phyloP scores from a whole-genome alignment of 1,284 basidiomycete genomes.

The Phlebopus sp. region DNA sequence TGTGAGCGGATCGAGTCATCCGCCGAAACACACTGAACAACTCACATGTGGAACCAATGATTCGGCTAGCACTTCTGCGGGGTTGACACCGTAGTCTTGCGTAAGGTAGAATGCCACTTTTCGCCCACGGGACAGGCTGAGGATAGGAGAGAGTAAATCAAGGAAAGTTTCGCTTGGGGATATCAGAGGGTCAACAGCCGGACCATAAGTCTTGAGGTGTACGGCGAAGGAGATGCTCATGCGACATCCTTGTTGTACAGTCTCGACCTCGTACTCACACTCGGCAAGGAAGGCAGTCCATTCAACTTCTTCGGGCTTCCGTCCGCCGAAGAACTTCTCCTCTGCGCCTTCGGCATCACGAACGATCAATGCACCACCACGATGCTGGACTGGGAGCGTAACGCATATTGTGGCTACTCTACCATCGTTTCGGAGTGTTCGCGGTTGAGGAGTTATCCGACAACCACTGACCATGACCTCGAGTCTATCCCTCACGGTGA shows the following conservation, averaged over 20 bases:
- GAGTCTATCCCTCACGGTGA: conserved; percentile 62
- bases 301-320: conserved; percentile 63
- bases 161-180: conserved; percentile 70
- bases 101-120: conserved; percentile 70
- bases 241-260: conserved; percentile 65
- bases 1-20: conserved; percentile 18
- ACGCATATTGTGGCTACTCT: conserved; percentile 70
- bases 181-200: conserved; percentile 61
- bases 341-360: conserved; percentile 54
- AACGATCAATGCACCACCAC: conserved; percentile 63
- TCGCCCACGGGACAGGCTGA: conserved; percentile 66
- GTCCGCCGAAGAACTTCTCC: conserved; percentile 62
- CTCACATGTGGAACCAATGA: conserved; percentile 66
- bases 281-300: conserved; percentile 74
- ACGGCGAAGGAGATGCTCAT: conserved; percentile 69
- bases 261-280: conserved; percentile 70
- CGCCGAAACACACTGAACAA: conserved; percentile 17
- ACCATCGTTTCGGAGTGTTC: conserved; percentile 54
- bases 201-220: conserved; percentile 64
- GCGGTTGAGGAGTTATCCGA: conserved; percentile 53
- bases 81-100: conserved; percentile 71
- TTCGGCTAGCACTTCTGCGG: conserved; percentile 66
- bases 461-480: conserved; percentile 65
- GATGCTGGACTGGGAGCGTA: conserved; percentile 69
- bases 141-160: conserved; percentile 63